Percentiles rank a stretch among this genome's conserved stretches.
These are phyloP conservation scores for Medicago arabica DNA, from an alignment of 306 rosid species.

Conservation along the genomic window DNA sequence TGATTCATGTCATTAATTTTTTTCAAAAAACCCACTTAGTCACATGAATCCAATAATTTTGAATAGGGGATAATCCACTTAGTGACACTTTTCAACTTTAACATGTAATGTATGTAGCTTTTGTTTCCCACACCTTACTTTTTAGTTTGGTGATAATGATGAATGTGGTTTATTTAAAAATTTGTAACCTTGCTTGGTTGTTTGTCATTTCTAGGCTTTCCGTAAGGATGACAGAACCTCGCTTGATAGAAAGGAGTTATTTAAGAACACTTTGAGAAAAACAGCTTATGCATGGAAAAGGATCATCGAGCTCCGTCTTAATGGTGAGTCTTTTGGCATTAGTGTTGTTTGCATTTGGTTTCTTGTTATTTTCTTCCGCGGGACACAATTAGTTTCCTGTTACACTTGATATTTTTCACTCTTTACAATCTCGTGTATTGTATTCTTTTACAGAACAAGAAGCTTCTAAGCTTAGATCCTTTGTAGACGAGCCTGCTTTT, in stretches of 20 bases:
- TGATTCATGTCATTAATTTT: too few species aligned
- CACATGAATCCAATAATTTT: too few species aligned
- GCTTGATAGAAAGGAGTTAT: slow-evolving; percentile 79
- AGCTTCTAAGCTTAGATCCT: slow-evolving; percentile 69
- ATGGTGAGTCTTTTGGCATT: slow-evolving; percentile 52
- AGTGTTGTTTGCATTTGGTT: slow-evolving; percentile 34
- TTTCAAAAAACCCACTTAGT: too few species aligned
- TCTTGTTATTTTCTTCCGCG: background rate
- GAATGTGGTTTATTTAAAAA: slow-evolving; percentile 15
- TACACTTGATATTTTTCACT: slow-evolving; percentile 17
- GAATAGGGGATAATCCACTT: too few species aligned
- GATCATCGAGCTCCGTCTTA: slow-evolving; percentile 77
- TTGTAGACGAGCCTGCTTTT: slow-evolving; percentile 81
- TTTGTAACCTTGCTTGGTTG: slow-evolving; percentile 30
- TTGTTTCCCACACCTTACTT: slow-evolving; percentile 1
- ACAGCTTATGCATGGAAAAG: slow-evolving; percentile 86
- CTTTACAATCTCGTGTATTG: slow-evolving; percentile 27
- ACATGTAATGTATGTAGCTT: slow-evolving; percentile 16
- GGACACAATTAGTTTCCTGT: background rate
- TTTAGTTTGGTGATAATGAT: slow-evolving; percentile 5
- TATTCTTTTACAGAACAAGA: slow-evolving; percentile 68
- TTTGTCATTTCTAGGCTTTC: slow-evolving; percentile 60
- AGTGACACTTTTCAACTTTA: background rate
- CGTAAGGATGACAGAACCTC: slow-evolving; percentile 70
- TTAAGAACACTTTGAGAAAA: slow-evolving; percentile 84